phyloP scores from a whole-genome alignment of 306 rosid species.

The Cicer bijugum region DNA sequence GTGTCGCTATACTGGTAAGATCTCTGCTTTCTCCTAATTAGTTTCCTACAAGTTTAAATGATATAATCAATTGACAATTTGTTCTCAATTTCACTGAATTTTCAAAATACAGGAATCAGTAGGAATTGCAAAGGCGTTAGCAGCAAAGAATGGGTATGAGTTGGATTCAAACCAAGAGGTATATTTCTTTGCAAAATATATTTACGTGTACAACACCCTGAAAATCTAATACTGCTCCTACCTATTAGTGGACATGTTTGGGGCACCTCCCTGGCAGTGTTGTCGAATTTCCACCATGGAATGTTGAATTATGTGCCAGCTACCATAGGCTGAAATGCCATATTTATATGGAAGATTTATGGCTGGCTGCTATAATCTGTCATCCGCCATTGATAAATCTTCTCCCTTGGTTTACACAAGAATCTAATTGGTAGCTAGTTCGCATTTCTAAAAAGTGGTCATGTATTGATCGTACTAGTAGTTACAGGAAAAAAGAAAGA shows the following conservation, averaged over 20 bases:
- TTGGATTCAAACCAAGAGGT: slow-evolving; percentile 99
- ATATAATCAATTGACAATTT: slow-evolving; percentile 27
- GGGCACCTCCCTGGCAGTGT: neutral
- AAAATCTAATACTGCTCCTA: slow-evolving; percentile 9
- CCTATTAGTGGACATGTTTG: neutral
- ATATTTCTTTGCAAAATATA: slow-evolving; percentile 45
- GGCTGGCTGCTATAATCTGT: neutral
- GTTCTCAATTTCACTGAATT: slow-evolving; percentile 32
- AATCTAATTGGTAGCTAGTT: slow-evolving; percentile 29
- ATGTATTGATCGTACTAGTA: neutral
- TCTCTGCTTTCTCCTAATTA: slow-evolving; percentile 35
- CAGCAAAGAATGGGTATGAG: slow-evolving; percentile 96
- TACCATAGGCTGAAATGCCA: neutral
- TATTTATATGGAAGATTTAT: neutral
- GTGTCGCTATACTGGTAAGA: slow-evolving; percentile 95
- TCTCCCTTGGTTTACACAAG: neutral
- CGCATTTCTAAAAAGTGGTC: neutral
- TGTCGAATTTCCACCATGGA: neutral
- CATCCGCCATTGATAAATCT: neutral
- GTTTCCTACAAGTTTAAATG: slow-evolving; percentile 11
- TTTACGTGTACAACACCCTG: neutral
- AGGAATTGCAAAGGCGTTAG: slow-evolving; percentile 98
- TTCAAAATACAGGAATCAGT: slow-evolving; percentile 81
- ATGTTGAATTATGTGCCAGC: neutral
- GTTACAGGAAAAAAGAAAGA: neutral